These are phyloP conservation scores for Galerina marginata DNA, from an alignment of 768 basidiomycete species.

Conservation along the genomic window DNA sequence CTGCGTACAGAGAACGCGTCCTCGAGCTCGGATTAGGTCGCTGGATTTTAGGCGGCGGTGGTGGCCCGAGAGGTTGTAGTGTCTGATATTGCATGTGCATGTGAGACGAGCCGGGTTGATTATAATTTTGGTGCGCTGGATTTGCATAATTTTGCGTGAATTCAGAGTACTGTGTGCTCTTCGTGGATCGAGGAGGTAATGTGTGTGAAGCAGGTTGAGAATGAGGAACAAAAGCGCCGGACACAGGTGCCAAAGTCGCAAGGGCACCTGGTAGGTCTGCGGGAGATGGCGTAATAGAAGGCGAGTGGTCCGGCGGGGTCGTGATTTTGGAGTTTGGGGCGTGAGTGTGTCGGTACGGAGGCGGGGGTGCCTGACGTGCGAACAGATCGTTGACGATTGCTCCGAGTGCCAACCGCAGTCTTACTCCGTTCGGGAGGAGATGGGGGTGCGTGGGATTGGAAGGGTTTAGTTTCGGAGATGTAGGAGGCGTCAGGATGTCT, in stretches of 20 bases:
- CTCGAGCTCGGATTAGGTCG: conserved; percentile 38
- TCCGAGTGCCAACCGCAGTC: conserved; percentile 74
- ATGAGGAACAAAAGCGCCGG: conserved; percentile 32
- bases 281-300: conserved; percentile 27
- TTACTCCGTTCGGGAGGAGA: conserved; percentile 79
- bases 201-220: conserved; percentile 16
- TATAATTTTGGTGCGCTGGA: conserved; percentile 17
- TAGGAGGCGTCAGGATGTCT: conserved; percentile 56
- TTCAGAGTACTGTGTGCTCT: conserved; percentile 22
- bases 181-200: conserved; percentile 13
- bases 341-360: conserved; percentile 49
- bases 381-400: conserved; percentile 86
- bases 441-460: conserved; percentile 53
- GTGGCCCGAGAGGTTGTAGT: conserved; percentile 21
- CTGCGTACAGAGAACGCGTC: conserved; percentile 56
- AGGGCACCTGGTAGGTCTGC: conserved; percentile 36
- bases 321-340: conserved; percentile 27
- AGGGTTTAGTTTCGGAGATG: conserved; percentile 50
- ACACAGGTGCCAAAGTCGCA: conserved; percentile 31
- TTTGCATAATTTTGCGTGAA: conserved; percentile 17
- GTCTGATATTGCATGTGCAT: conserved; percentile 21
- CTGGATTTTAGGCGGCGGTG: conserved; percentile 12
- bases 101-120: conserved; percentile 5
- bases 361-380: conserved; percentile 67
- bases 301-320: conserved; percentile 28